Base-by-base conservation (phyloP, 2,329 filamentous ascomycete genomes). In the Aspergillaceae sp. region DNA sequence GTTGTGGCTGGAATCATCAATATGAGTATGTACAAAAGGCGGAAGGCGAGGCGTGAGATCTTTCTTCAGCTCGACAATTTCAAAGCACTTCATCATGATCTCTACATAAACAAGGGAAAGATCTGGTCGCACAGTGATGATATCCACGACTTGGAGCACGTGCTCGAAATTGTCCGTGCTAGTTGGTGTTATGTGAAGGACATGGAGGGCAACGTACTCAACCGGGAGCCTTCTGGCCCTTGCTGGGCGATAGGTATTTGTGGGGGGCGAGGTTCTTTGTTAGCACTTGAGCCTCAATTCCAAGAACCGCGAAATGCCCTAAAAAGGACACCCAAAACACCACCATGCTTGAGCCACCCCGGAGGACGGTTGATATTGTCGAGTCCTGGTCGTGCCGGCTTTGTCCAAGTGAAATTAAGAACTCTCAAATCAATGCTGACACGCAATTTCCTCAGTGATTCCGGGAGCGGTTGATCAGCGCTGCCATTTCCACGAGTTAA, bases 11-110 rank as follows among this genome's bases (percentile, higher is more conserved):
- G n/a, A n/a, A n/a, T n/a, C n/a, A n/a, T n/a, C n/a, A n/a, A n/a
- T n/a, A n/a, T n/a, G n/a, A n/a, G n/a, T n/a, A n/a, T n/a, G n/a
- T n/a, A n/a, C n/a, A n/a, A n/a, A n/a, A n/a, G n/a, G n/a, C n/a
- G n/a, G n/a, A n/a, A n/a, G n/a, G n/a, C n/a, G n/a, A n/a, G n/a
- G n/a, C n/a, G n/a, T n/a, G n/a, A n/a, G n/a, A n/a, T n/a, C n/a
- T n/a, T n/a, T n/a, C n/a, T n/a, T n/a, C n/a, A n/a, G n/a, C n/a
- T 92, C 87, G 5, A 89, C 67, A 30, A 92, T 84, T 62, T 92
- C 87, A 58, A 86, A 92, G 65, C 87, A 92, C 64, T 89, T 90
- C 36, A 72, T 73, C n/a, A 76, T 75, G 45, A 92, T 78, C 11
- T 84, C 87, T 55, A 91, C 76, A 59, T 90, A 91, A 63, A 82